Evolutionary conservation across 768 basidiomycete species (phyloP).

Genomic region (Naganishia vishniacii): DNA sequence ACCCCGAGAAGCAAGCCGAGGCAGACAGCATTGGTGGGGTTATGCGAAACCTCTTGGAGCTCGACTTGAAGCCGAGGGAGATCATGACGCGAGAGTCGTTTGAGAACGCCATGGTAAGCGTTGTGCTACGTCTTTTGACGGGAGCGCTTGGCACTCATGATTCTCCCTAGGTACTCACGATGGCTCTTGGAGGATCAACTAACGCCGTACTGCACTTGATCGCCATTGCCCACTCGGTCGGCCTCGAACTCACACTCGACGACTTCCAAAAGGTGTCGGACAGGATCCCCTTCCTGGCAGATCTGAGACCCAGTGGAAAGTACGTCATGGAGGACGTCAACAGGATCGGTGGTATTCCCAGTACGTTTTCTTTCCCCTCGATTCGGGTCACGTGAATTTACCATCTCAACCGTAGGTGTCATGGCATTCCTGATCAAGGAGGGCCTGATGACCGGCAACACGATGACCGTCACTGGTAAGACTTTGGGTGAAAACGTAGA

Average conservation of each 20-base stretch:
- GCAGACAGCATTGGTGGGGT: constrained; percentile 70
- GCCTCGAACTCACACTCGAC: constrained; percentile 77
- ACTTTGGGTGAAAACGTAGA: constrained; percentile 86
- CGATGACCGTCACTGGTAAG: constrained; percentile 83
- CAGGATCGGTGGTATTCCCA: constrained; percentile 92
- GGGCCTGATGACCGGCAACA: constrained; percentile 82
- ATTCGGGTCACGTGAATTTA: not conserved
- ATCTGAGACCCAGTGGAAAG: constrained; percentile 94
- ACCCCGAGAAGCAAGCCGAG: constrained; percentile 77
- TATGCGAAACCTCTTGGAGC: constrained; percentile 81
- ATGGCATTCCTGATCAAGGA: constrained; percentile 78
- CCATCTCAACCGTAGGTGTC: constrained; percentile 58
- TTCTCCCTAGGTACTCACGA: constrained; percentile 75
- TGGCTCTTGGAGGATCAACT: constrained; percentile 96
- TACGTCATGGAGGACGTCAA: constrained; percentile 98
- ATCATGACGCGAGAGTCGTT: constrained; percentile 97
- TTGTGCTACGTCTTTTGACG: constrained; percentile 1
- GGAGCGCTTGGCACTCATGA: constrained; percentile 4
- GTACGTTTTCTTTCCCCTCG: constrained; percentile 54
- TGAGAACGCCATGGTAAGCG: constrained; percentile 87
- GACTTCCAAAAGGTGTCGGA: constrained; percentile 94
- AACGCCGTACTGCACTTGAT: constrained; percentile 96
- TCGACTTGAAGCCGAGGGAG: constrained; percentile 85
- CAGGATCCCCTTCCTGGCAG: constrained; percentile 85
- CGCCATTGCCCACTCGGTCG: constrained; percentile 92